Conservation (phyloP, 306 rosid genomes). For the Cucumis melo region DNA sequence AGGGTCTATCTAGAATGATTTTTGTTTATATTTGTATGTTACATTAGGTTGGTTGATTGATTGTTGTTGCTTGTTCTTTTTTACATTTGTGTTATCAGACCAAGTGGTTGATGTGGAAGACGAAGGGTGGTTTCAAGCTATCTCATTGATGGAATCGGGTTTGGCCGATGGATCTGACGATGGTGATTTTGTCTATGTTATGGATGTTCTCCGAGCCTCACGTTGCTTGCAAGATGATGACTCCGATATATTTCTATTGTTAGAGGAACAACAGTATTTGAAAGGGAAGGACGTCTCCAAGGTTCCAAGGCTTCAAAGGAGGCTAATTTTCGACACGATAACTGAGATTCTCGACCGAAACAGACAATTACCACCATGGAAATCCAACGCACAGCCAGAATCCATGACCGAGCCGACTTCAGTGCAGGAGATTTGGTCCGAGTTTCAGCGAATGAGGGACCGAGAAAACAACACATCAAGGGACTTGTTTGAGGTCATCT, state of each 20-base stretch:
- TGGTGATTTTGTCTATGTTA: slow-evolving; percentile 46
- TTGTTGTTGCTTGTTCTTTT: neutral
- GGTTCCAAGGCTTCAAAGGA: slow-evolving; percentile 39
- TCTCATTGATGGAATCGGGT: slow-evolving; percentile 27
- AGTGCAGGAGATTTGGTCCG: slow-evolving; percentile 45
- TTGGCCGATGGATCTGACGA: slow-evolving; percentile 39
- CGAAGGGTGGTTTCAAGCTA: slow-evolving; percentile 40
- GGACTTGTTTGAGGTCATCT: slow-evolving; percentile 56
- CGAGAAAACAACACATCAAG: slow-evolving; percentile 37
- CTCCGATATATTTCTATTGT: slow-evolving; percentile 35
- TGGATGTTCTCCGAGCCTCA: slow-evolving; percentile 53
- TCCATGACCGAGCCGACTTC: slow-evolving; percentile 11
- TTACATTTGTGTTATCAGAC: slow-evolving; percentile 27
- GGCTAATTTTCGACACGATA: slow-evolving; percentile 59
- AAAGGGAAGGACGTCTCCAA: slow-evolving; percentile 60
- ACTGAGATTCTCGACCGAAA: slow-evolving; percentile 44
- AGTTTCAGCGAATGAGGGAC: slow-evolving; percentile 27
- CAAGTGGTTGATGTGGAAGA: slow-evolving; percentile 50
- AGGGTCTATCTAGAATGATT: neutral
- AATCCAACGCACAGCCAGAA: slow-evolving; percentile 13
- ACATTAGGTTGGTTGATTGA: neutral
- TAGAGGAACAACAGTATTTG: slow-evolving; percentile 58
- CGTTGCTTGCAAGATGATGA: slow-evolving; percentile 48
- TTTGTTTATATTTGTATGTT: neutral
- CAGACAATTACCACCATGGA: slow-evolving; percentile 67